Evolutionary conservation across 768 basidiomycete genomes (phyloP), one percentile per base, ranked within the genome.

Genomic region (Serendipita sp.): DNA sequence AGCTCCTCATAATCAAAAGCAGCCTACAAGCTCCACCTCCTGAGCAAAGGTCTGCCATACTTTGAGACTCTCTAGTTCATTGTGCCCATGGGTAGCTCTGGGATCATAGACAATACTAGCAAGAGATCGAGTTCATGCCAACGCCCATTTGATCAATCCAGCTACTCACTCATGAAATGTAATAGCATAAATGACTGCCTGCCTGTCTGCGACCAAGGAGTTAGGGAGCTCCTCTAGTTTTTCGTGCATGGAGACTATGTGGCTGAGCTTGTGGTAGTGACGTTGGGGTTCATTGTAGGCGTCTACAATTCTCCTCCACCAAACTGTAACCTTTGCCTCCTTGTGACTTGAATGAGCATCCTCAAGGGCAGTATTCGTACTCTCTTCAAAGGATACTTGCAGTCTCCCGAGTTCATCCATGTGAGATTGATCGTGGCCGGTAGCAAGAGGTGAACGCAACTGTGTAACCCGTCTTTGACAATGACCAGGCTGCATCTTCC

Each of bases 51-150:
- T 11, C 31, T 22, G 9, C 53, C 53, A 58, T 20, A n/a, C 5
- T 26, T 26, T n/a, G 17, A 58, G 22, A 33, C 53, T 58, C 3
- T 58, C 24, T n/a, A 58, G 53, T n/a, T 58, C 53, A 58, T 58
- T 58, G 4, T 58, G 17, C 9, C n/a, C 53, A 24, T n/a, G 17
- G 9, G 53, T 3, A 24, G 53, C 53, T 31, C 28, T 58, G 17
- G 53, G 53, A 58, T 58, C 53, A n/a, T 58, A 58, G 20, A 58
- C 53, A 34, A 58, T 58, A 33, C 53, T 58, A 31, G 22, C 26
- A 28, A 33, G 11, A 58, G 22, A 24, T 48, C n/a, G n/a, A 9
- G 20, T 20, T n/a, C 45, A 48, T 38, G 14, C 14, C 38, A 14
- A 7, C 5, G 5, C 14, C 5, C 45, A 48, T 48, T 48, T n/a